Base-by-base conservation (phyloP, 2,329 filamentous ascomycete species). In the Penicillium sp. region DNA sequence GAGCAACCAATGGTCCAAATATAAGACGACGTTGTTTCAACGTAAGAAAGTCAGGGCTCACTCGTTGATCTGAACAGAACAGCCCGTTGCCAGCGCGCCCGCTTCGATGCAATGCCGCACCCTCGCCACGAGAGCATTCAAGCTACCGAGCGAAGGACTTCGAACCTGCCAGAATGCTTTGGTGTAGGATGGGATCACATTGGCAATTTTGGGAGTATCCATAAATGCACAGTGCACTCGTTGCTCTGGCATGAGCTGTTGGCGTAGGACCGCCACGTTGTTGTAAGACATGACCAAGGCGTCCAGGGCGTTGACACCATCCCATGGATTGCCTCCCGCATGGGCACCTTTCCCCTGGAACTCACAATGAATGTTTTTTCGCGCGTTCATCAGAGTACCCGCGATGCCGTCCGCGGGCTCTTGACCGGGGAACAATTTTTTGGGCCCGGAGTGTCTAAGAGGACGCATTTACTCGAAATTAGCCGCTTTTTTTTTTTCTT, bases 291-390 rank as follows among this genome's bases (percentile, higher is more conserved):
- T 67, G 2, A 82, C 67, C 24, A 80, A 57, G 0, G 79, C 79
- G 54, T 83, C 80, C 0, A 82, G 71, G 0, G 80, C 80, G 57
- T 83, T 83, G 54, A 78, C 71, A 0, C 80, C 80, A 4, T 78
- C 69, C 79, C 79, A 82, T 0, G 79, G 80, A n/a, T 69, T 74
- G 3, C 74, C 74, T 0, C 76, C 79, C 0, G 79, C 79, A 53
- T 83, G 80, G 0, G 80, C 78, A 47, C 75, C 75, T 43, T 72
- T 73, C 1, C 80, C 81, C 1, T 57, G 62, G 48, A 75, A 77
- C 51, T 69, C 66, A 39, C 72, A 68, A 13, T 58, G 55, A 18
- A 71, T 56, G 33, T 68, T 59, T 27, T 69, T 62, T 3, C 65
- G 58, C 1, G 67, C 66, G 36, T 69, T 66, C 56, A 62, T 65